Evolutionary conservation across 352 stramenopile genomes (phyloP).

Genomic region (Thalassiosira hispida): DNA sequence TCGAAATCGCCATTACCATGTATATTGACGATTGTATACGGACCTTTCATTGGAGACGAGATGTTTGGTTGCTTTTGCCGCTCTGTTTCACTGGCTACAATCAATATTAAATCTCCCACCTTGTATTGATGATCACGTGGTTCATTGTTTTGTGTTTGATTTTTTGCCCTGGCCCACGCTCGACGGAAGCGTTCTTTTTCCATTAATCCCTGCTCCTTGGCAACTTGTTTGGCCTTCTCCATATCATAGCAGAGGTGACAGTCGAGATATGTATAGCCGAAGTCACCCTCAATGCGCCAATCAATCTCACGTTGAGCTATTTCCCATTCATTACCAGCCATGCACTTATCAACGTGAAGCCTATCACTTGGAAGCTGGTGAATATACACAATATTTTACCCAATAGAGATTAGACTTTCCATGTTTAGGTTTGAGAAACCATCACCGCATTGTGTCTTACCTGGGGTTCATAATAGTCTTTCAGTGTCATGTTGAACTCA

Average conservation of each 20-base stretch:
- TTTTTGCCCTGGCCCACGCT: too few relatives aligned
- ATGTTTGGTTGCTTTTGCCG: too few relatives aligned
- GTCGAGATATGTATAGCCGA: conserved; percentile 42
- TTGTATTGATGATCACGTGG: too few relatives aligned
- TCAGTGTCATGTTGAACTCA: conserved; percentile 40
- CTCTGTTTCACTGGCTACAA: too few relatives aligned
- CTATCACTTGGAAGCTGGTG: conserved; percentile 18
- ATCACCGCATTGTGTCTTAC: conserved; percentile 1
- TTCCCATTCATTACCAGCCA: conserved; percentile 30
- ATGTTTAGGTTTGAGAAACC: neutral
- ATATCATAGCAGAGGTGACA: conserved; percentile 46
- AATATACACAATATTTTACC: neutral
- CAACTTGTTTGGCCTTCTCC: too few relatives aligned
- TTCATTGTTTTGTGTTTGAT: too few relatives aligned
- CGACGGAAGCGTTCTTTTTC: too few relatives aligned
- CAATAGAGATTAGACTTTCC: neutral
- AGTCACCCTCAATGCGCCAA: conserved; percentile 43
- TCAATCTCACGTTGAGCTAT: conserved; percentile 48
- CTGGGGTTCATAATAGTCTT: conserved; percentile 16
- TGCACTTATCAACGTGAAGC: conserved; percentile 38
- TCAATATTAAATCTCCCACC: too few relatives aligned
- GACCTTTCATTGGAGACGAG: too few relatives aligned
- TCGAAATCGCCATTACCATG: too few relatives aligned
- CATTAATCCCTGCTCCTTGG: too few relatives aligned
- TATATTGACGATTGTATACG: too few relatives aligned